These are phyloP conservation scores for Aspergillus fumigatiaffinis DNA, from an alignment of 2,329 filamentous ascomycete genomes.

Conservation along the genomic window DNA sequence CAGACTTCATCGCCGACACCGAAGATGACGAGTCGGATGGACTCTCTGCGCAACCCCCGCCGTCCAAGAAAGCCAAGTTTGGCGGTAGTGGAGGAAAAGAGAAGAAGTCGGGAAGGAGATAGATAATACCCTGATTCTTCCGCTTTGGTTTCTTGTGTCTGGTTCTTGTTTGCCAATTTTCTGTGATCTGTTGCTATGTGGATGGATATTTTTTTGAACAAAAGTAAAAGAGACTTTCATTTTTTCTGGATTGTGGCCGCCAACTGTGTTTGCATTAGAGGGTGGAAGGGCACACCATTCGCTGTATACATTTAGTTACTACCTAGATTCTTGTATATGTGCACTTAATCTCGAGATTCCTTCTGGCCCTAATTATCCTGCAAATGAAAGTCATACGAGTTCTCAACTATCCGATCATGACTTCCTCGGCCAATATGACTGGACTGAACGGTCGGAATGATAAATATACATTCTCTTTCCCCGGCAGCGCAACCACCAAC, in stretches of 20 bases:
- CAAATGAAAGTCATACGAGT: background rate
- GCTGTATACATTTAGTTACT: background rate
- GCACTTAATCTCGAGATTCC: background rate
- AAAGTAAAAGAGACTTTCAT: constrained; percentile 3
- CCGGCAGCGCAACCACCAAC: background rate
- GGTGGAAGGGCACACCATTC: background rate
- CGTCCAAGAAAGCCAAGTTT: constrained; percentile 36
- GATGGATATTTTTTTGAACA: background rate
- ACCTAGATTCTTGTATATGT: background rate
- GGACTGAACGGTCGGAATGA: background rate
- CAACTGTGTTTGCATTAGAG: background rate
- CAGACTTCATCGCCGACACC: constrained; percentile 46
- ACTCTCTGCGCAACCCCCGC: constrained; percentile 20
- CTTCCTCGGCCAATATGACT: background rate
- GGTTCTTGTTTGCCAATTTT: constrained; percentile 15
- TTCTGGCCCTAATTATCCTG: background rate
- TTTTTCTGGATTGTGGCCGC: background rate
- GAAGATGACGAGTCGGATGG: constrained; percentile 39
- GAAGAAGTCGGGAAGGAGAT: constrained; percentile 36
- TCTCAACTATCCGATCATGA: background rate
- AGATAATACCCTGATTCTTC: constrained; percentile 22
- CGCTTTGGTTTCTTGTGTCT: constrained; percentile 8
- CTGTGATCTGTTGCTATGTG: constrained; percentile 2
- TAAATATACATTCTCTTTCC: background rate
- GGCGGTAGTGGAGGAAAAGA: constrained; percentile 21